These are phyloP conservation scores for Medicago truncatula DNA, from an alignment of 306 rosid genomes.

Conservation along the genomic window MtrunA17r5.0-ANR NC_053043.1:39874001-39874500, in stretches of 20 bases:
- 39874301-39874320: slow-evolving; percentile 11
- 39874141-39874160: slow-evolving; percentile 45
- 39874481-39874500: slow-evolving; percentile 17
- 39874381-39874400: slow-evolving; percentile 41
- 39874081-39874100: slow-evolving; percentile 43
- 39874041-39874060: slow-evolving; percentile 53
- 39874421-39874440: slow-evolving; percentile 39
- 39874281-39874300: slow-evolving; percentile 51
- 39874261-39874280: slow-evolving; percentile 46
- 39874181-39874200: slow-evolving; percentile 45
- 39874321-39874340: slow-evolving; percentile 14
- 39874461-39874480: slow-evolving; percentile 42
- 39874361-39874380: slow-evolving; percentile 50
- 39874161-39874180: slow-evolving; percentile 60
- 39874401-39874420: slow-evolving; percentile 43
- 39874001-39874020: slow-evolving; percentile 25
- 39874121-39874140: slow-evolving; percentile 41
- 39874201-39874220: slow-evolving; percentile 46
- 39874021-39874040: slow-evolving; percentile 44
- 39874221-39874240: slow-evolving; percentile 44
- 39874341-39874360: background rate
- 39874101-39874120: slow-evolving; percentile 46
- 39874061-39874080: slow-evolving; percentile 43
- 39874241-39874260: slow-evolving; percentile 49
- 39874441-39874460: slow-evolving; percentile 19